Base-by-base conservation (phyloP, 1,284 basidiomycete species). In the Fomitopsis schrenkii region DNA sequence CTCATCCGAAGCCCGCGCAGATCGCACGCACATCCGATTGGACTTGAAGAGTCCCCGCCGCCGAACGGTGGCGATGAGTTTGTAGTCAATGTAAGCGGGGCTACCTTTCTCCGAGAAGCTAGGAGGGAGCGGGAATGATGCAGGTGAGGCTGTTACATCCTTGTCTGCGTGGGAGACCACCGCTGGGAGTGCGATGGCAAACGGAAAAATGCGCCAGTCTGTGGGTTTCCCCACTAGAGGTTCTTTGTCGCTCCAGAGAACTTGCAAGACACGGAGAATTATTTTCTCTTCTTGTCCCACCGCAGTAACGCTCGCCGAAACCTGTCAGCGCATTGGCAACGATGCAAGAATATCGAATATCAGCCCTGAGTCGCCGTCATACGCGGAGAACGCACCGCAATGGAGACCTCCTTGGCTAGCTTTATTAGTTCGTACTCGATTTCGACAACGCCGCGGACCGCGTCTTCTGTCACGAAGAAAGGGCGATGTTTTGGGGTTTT, bases 21-120 rank as follows among this genome's bases (percentile, higher is more conserved):
- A 50, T 53, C n/a, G 22, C 22, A 64, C 71, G 38, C 62, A 76
- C 76, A 67, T 72, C 59, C 72, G 71, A 59, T 76, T 71, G 22
- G 74, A 70, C 61, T 68, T 70, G 55, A 76, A 68, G 2, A 68
- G 57, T 9, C 72, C 68, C 36, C 74, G 68, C 28, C 74, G 68
- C 26, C 68, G 70, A n/a, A 78, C 70, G 7, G 73, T 76, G 22
- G 74, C 73, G 9, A 71, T 61, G 19, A 78, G 59, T 65, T 74
- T 75, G 66, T 79, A 79, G 60, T 78, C 76, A 56, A 79, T 70
- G 52, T 79, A 78, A 10, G 69, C 72, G 2, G 76, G 69, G 40
- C 74, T 75, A 1, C 75, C 76, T 15, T 75, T 69, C 63, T 78
- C 77, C 22, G 73, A 71, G 64, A 77, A 77, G 14, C 69, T 76